Percentiles rank a stretch among this genome's conserved stretches.
phyloP scores from a whole-genome alignment of 306 rosid species.

The Oxytropis ochrocephala region DNA sequence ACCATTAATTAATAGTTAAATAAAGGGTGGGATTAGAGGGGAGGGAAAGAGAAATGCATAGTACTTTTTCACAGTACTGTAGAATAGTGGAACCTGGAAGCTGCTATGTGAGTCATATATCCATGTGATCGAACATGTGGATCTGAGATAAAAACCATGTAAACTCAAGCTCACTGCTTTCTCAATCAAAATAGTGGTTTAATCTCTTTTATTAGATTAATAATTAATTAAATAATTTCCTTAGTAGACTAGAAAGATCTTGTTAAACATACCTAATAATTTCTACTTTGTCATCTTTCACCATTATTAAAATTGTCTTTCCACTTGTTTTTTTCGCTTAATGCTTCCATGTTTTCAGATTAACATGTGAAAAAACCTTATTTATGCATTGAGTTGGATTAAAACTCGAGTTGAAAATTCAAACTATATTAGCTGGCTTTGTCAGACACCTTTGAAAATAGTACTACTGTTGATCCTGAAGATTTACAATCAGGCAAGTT shows the following conservation, averaged over 20 bases:
- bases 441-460: constrained; percentile 33
- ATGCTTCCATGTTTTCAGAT: constrained; percentile 18
- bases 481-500: constrained; percentile 17
- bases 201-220: neutral
- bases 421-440: constrained; percentile 38
- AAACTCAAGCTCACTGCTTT: constrained; percentile 18
- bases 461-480: constrained; percentile 8
- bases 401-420: constrained; percentile 15
- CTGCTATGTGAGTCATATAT: constrained; percentile 32
- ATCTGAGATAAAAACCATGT: constrained; percentile 21
- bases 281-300: constrained; percentile 25
- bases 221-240: neutral
- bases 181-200: constrained; percentile 9
- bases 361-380: constrained; percentile 33
- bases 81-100: constrained; percentile 29
- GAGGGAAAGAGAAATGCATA: neutral
- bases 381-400: neutral
- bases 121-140: constrained; percentile 44
- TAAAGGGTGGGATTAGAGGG: neutral
- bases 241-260: neutral
- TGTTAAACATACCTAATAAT: constrained; percentile 3
- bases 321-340: neutral
- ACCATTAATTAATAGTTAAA: neutral
- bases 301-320: constrained; percentile 6
- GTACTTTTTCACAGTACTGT: constrained; percentile 2